phyloP scores from a whole-genome alignment of 495 filamentous ascomycete genomes.

The Durotheca rogersii region DNA sequence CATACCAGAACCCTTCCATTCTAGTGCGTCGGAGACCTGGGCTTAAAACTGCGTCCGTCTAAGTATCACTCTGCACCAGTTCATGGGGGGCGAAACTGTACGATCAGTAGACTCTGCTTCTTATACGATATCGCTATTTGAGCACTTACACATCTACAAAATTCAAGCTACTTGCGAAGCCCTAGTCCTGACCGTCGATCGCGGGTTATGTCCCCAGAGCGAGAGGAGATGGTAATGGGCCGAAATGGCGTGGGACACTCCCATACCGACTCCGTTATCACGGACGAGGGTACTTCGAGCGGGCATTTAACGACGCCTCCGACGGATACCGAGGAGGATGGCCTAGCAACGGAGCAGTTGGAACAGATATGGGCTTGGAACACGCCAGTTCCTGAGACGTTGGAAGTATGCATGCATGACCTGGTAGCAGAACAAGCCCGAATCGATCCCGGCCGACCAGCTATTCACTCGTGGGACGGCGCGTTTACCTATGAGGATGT shows the following conservation, averaged over 20 bases:
- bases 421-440: conserved; percentile 37
- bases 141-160: conserved; percentile 6
- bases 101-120: conserved; percentile 14
- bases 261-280: conserved; percentile 18
- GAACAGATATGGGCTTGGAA: conserved; percentile 46
- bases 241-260: conserved; percentile 15
- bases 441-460: conserved; percentile 30
- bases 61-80: too few relatives aligned
- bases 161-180: neutral
- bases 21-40: neutral
- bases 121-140: conserved; percentile 7
- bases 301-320: conserved; percentile 33
- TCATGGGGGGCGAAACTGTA: neutral
- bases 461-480: conserved; percentile 60
- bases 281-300: conserved; percentile 28
- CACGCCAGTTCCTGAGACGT: conserved; percentile 37
- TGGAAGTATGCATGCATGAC: conserved; percentile 44
- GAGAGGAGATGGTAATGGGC: conserved; percentile 10
- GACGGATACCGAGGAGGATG: conserved; percentile 33
- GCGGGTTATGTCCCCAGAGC: neutral
- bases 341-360: conserved; percentile 30
- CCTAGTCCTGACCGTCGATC: conserved; percentile 5
- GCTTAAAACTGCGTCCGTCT: too few relatives aligned
- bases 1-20: neutral
- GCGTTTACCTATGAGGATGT: conserved; percentile 57